Conservation (phyloP, 2,329 filamentous ascomycete species). For the Fusarium phyllophilum region DNA sequence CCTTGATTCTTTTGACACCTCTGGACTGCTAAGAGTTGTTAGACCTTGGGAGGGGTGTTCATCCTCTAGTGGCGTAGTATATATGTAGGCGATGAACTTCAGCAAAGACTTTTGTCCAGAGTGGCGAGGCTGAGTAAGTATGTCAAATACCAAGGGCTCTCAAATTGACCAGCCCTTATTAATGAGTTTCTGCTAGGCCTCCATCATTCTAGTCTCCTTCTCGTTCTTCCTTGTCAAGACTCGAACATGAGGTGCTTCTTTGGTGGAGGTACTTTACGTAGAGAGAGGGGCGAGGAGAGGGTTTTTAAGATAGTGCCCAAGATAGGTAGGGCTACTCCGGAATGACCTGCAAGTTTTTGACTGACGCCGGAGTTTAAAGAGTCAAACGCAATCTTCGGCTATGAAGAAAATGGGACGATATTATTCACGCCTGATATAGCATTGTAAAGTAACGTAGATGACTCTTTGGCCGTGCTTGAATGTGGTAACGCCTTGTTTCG, state of each 20-base stretch:
- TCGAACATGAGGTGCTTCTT: constrained; percentile 26
- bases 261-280: constrained; percentile 25
- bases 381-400: neutral
- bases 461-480: constrained; percentile 35
- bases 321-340: constrained; percentile 12
- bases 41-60: constrained; percentile 25
- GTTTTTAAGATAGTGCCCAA: constrained; percentile 20
- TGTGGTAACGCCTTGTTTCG: constrained; percentile 9
- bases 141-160: neutral
- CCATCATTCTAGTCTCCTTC: constrained; percentile 19
- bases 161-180: constrained; percentile 4
- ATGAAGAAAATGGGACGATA: neutral
- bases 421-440: constrained; percentile 4
- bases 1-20: neutral
- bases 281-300: constrained; percentile 30
- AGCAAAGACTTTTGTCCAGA: constrained; percentile 7
- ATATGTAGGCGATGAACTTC: constrained; percentile 9
- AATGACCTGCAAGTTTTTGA: neutral
- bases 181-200: constrained; percentile 14
- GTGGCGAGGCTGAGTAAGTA: constrained; percentile 23
- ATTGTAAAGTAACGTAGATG: constrained; percentile 14
- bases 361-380: neutral
- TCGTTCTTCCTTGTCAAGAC: constrained; percentile 21
- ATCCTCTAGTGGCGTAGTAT: constrained; percentile 30
- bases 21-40: constrained; percentile 7